Percentiles rank a stretch among this genome's conserved stretches.
phyloP scores from a whole-genome alignment of 2,329 filamentous ascomycete species.

The Neoscytalidium dimidiatum region DNA sequence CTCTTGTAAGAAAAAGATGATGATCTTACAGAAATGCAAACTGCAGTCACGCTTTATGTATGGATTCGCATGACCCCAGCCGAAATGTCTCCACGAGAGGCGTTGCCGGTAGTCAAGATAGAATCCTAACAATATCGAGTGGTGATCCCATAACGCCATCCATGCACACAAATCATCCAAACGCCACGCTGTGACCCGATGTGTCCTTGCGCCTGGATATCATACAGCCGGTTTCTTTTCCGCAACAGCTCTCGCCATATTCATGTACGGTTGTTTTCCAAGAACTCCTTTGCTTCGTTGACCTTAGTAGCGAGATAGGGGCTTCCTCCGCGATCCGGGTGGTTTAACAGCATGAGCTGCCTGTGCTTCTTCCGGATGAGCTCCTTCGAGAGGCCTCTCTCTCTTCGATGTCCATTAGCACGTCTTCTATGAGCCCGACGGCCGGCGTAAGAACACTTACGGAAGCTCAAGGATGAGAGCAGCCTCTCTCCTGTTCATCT shows the following conservation, averaged over 20 bases:
- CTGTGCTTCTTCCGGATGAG: conserved; percentile 95
- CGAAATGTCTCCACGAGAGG: neutral
- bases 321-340: conserved; percentile 94
- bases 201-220: conserved; percentile 9
- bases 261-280: conserved; percentile 66
- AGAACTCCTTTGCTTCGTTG: conserved; percentile 95
- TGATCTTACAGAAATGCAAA: neutral
- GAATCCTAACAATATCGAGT: conserved; percentile 17
- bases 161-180: conserved; percentile 18
- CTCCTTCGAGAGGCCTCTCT: conserved; percentile 84
- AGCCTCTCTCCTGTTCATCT: conserved; percentile 92
- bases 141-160: conserved; percentile 22
- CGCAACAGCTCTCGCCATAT: no score
- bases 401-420: conserved; percentile 53
- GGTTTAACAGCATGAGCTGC: conserved; percentile 94
- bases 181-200: conserved; percentile 23
- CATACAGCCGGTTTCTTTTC: neutral
- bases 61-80: neutral
- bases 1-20: no score
- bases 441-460: conserved; percentile 53
- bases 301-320: conserved; percentile 97
- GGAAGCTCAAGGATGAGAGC: conserved; percentile 86
- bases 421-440: neutral
- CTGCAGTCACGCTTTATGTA: neutral
- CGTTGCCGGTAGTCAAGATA: neutral